Conservation (phyloP, 768 basidiomycete species). For the Auriscalpium orientale region DNA sequence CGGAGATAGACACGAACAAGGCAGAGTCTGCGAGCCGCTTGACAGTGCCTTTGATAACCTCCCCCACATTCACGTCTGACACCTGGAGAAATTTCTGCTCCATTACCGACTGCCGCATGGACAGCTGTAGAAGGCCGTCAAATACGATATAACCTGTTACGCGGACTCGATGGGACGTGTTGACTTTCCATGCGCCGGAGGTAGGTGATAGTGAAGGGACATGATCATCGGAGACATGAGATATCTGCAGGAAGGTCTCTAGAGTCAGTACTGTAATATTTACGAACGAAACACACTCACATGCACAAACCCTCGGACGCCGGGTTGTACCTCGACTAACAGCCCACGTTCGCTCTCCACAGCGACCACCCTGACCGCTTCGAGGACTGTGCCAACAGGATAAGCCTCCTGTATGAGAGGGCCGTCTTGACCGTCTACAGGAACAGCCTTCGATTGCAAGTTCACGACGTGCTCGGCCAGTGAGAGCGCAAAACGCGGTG, state of each 20-base stretch:
- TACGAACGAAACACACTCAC: constrained; percentile 38
- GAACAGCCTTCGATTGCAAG: constrained; percentile 36
- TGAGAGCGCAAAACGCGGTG: constrained; percentile 79
- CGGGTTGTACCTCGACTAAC: constrained; percentile 55
- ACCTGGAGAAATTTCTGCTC: constrained; percentile 83
- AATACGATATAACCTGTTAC: constrained; percentile 80
- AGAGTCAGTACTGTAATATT: background rate
- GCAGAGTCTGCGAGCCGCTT: constrained; percentile 76
- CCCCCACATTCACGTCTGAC: constrained; percentile 76
- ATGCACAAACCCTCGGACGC: constrained; percentile 77
- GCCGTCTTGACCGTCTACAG: constrained; percentile 15
- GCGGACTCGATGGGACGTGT: constrained; percentile 75
- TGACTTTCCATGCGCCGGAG: constrained; percentile 76
- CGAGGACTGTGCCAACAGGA: constrained; percentile 67
- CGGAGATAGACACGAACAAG: constrained; percentile 80
- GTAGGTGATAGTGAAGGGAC: constrained; percentile 61
- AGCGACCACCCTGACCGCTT: constrained; percentile 62
- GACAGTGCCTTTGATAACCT: constrained; percentile 79
- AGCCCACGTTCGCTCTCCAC: constrained; percentile 82
- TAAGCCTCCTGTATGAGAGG: constrained; percentile 45
- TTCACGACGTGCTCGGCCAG: constrained; percentile 63
- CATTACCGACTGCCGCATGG: constrained; percentile 73
- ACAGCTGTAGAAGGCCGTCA: constrained; percentile 86
- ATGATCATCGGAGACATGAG: constrained; percentile 88
- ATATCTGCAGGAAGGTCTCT: constrained; percentile 53